These are phyloP conservation scores for Aspergillus viridinutans DNA, from an alignment of 2,329 filamentous ascomycete species.

Conservation along the genomic window DNA sequence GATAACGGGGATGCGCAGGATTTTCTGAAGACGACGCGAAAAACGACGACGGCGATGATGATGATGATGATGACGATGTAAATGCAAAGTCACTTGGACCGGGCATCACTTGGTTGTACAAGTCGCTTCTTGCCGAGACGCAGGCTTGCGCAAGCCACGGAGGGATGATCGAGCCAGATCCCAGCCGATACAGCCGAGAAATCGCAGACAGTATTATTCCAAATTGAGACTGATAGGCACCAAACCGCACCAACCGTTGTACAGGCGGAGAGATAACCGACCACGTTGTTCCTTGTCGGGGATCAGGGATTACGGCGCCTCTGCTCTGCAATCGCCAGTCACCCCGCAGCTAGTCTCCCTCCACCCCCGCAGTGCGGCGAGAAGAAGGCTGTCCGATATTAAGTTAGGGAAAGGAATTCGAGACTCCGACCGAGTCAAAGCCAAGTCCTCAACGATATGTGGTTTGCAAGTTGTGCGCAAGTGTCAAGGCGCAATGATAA, in stretches of 20 bases:
- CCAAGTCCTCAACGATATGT: background rate
- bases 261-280: constrained; percentile 6
- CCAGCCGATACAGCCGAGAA: background rate
- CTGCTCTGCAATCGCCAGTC: constrained; percentile 12
- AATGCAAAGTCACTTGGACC: constrained; percentile 8
- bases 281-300: constrained; percentile 17
- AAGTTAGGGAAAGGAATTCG: background rate
- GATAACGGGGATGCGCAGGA: constrained; percentile 6
- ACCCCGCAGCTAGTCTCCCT: constrained; percentile 18
- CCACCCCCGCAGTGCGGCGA: constrained; percentile 13
- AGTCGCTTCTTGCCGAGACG: constrained; percentile 3
- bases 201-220: background rate
- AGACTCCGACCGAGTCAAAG: background rate
- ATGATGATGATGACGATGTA: constrained; percentile 6
- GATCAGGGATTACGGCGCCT: constrained; percentile 15
- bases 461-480: background rate
- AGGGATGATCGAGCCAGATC: background rate
- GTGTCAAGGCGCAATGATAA: background rate
- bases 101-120: constrained; percentile 16
- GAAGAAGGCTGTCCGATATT: background rate
- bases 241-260: background rate
- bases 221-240: constrained; percentile 11
- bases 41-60: constrained; percentile 1
- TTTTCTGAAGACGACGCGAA: background rate
- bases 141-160: background rate